phyloP scores from a whole-genome alignment of 768 basidiomycete genomes.

The Lactifluus rugatus region DNA sequence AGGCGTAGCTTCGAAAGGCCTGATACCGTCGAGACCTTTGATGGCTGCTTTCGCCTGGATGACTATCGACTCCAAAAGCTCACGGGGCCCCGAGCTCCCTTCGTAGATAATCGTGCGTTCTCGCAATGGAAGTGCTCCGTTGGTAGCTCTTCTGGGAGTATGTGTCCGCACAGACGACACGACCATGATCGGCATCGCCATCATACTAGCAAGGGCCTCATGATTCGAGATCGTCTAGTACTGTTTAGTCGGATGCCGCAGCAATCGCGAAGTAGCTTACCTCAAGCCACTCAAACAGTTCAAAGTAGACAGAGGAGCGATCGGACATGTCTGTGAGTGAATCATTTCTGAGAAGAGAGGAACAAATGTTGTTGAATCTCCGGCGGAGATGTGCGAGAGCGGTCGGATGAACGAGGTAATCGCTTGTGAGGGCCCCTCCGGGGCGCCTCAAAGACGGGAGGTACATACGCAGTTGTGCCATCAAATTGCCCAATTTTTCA shows the following conservation, averaged over 20 bases:
- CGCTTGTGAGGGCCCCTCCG: constrained; percentile 72
- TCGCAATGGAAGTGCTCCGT: constrained; percentile 44
- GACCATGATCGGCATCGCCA: constrained; percentile 97
- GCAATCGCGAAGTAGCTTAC: constrained; percentile 30
- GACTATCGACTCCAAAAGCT: constrained; percentile 81
- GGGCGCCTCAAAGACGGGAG: constrained; percentile 71
- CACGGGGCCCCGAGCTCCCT: constrained; percentile 83
- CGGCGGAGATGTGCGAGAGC: constrained; percentile 85
- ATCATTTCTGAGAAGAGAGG: constrained; percentile 80
- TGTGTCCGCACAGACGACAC: constrained; percentile 55
- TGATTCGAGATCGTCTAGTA: constrained; percentile 85
- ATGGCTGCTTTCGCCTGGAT: constrained; percentile 90
- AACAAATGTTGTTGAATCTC: constrained; percentile 83
- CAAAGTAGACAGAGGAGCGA: constrained; percentile 73
- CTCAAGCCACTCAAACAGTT: constrained; percentile 88
- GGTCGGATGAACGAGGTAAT: constrained; percentile 89
- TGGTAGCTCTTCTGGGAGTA: constrained; percentile 43
- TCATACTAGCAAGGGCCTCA: constrained; percentile 88
- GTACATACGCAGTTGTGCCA: constrained; percentile 67
- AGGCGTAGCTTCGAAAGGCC: constrained; percentile 34
- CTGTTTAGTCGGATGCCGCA: background rate
- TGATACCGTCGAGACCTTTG: constrained; percentile 70
- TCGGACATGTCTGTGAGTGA: constrained; percentile 93
- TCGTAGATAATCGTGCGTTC: constrained; percentile 85
- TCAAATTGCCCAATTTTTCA: constrained; percentile 55